Base-by-base conservation (phyloP, 352 stramenopile genomes). In the Phytophthora fragariaefolia region DNA sequence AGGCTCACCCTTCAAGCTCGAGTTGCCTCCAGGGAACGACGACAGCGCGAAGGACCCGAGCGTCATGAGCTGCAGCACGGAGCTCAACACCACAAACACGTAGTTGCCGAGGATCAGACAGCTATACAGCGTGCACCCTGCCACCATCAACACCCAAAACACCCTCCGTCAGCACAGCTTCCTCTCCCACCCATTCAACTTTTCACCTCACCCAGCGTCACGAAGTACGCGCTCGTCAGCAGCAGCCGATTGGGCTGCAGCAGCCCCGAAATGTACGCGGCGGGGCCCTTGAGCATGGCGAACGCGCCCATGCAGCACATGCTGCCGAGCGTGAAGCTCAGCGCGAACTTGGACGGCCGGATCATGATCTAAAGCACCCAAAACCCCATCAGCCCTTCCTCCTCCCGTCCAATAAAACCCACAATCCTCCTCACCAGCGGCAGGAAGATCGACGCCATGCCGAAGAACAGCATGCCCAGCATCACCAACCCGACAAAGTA, bases 41-140 rank as follows among this genome's bases (percentile, higher is more conserved):
- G 80, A 87, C 23, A 90, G 51, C 3, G 83, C 82, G 22, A 91
- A 90, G 13, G 75, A 68, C 9, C 63, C 70, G 22, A 93, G 52
- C 23, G 85, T 91, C 49, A 88, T 66, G 9, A 93, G 66, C 71
- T 93, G 69, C 65, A 75, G 57, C 46, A 91, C 71, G 0, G 87
- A 91, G 69, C 84, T 95, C 65, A 89, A 65, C 45, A 95, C 79
- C n/a, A 95, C 87, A 18, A 93, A 79, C 24, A 95, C 69, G 68
- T 95, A 95, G 71, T 87, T 92, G 20, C 85, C 85, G 36, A 95
- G 68, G 47, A 95, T 75, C n/a, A 95, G 62, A 63, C 87, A 95
- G 66, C 83, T 91, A 55, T 95, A 95, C 23, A 95, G 59, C 28
- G 85, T 95, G 24, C 80, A 83, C 22, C 74, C 83, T 88, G 43